These are phyloP conservation scores for Suillus subaureus DNA, from an alignment of 768 basidiomycete genomes.

Conservation along the genomic window DNA sequence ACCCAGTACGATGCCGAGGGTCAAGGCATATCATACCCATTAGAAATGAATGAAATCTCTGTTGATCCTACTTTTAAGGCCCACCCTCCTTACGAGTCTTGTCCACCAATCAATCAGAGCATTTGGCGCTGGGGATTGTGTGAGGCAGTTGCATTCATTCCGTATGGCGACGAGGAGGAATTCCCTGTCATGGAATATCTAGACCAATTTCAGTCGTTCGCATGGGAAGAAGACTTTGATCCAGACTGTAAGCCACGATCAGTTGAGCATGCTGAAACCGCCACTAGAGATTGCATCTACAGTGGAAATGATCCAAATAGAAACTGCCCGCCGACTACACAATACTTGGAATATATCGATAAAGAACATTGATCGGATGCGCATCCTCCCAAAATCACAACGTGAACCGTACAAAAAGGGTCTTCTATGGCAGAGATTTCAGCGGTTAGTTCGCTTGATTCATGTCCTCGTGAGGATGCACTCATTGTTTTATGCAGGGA, in stretches of 20 bases:
- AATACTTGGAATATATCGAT: constrained; percentile 30
- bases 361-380: constrained; percentile 38
- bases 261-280: background rate
- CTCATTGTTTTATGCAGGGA: constrained; percentile 34
- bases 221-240: constrained; percentile 45
- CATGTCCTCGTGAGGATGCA: background rate
- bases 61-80: constrained; percentile 18
- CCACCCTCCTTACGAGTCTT: constrained; percentile 45
- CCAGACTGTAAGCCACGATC: constrained; percentile 48
- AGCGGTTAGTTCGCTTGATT: constrained; percentile 37
- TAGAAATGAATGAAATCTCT: constrained; percentile 20
- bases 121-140: constrained; percentile 13
- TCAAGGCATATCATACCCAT: background rate
- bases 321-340: constrained; percentile 44
- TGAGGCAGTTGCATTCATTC: constrained; percentile 35
- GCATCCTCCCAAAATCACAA: constrained; percentile 27
- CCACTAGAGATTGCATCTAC: background rate
- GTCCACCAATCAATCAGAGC: constrained; percentile 44
- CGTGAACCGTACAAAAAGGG: constrained; percentile 33
- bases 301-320: constrained; percentile 54
- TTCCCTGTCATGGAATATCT: constrained; percentile 39
- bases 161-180: constrained; percentile 47
- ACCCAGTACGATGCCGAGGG: constrained; percentile 11
- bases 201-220: constrained; percentile 23
- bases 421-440: constrained; percentile 43